phyloP scores from a whole-genome alignment of 306 rosid genomes.

The Cucurbita argyrosperma region DNA sequence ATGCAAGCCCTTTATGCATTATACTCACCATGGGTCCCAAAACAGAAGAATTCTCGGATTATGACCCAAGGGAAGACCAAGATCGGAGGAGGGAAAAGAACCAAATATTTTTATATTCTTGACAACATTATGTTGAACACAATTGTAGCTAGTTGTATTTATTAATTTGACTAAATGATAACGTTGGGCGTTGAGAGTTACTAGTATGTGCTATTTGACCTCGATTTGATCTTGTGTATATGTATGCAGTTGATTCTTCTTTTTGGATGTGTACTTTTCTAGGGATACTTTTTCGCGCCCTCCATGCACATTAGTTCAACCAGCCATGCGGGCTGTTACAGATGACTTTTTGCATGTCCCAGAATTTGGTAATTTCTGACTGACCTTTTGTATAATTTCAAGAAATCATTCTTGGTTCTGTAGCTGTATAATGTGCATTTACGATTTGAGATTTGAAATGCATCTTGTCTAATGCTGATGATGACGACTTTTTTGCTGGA shows the following conservation, averaged over 20 bases:
- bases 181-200: background rate
- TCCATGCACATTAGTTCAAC: constrained; percentile 87
- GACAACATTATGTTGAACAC: background rate
- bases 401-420: background rate
- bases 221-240: background rate
- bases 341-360: constrained; percentile 43
- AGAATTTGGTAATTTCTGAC: constrained; percentile 48
- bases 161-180: background rate
- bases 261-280: constrained; percentile 3
- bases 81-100: background rate
- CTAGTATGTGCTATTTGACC: background rate
- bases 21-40: background rate
- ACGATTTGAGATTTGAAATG: background rate
- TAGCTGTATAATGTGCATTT: background rate
- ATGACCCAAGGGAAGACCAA: background rate
- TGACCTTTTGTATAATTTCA: background rate
- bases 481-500: constrained; percentile 19
- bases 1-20: background rate
- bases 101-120: background rate
- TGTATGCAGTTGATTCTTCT: background rate
- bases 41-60: background rate
- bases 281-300: constrained; percentile 79
- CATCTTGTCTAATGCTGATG: constrained; percentile 6
- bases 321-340: constrained; percentile 48
- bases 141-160: background rate